Conservation (phyloP, 257 asterid species). For the Capsicum baccatum region DNA sequence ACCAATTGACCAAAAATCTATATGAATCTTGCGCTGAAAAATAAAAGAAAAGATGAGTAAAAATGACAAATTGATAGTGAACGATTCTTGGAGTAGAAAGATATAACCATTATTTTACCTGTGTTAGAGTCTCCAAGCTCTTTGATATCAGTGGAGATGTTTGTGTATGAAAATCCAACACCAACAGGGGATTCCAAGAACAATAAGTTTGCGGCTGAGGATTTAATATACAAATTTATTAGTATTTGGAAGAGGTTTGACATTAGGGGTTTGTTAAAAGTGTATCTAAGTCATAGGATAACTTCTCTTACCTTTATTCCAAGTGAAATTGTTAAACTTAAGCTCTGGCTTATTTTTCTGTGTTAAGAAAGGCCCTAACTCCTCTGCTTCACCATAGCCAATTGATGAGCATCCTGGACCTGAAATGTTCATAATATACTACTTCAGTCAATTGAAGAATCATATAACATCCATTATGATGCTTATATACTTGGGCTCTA, state of each 20-base stretch:
- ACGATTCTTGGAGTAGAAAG: not conserved
- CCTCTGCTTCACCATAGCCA: slow-evolving; percentile 84
- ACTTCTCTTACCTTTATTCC: slow-evolving; percentile 73
- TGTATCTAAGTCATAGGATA: not conserved
- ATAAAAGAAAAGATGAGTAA: not conserved
- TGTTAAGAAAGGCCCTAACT: slow-evolving; percentile 81
- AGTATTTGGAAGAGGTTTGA: not conserved
- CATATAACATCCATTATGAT: not conserved
- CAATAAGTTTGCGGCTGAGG: slow-evolving; percentile 72
- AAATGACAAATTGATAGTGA: not conserved
- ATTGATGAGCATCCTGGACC: slow-evolving; percentile 98
- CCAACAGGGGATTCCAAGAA: slow-evolving; percentile 90
- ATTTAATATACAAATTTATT: not conserved
- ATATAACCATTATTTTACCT: slow-evolving; percentile 44
- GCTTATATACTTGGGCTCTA: not conserved
- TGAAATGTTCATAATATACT: slow-evolving; percentile 29
- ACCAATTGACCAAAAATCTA: slow-evolving; percentile 76
- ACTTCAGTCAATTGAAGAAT: not conserved
- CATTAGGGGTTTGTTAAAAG: not conserved
- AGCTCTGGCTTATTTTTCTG: slow-evolving; percentile 76
- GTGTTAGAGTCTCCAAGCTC: slow-evolving; percentile 68
- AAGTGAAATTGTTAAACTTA: slow-evolving; percentile 62
- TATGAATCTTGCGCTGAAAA: slow-evolving; percentile 76
- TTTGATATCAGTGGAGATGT: slow-evolving; percentile 65
- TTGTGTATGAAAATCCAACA: slow-evolving; percentile 92